These are phyloP conservation scores for Fulvia fulva DNA, from an alignment of 2,329 filamentous ascomycete species.

Conservation along the genomic window DNA sequence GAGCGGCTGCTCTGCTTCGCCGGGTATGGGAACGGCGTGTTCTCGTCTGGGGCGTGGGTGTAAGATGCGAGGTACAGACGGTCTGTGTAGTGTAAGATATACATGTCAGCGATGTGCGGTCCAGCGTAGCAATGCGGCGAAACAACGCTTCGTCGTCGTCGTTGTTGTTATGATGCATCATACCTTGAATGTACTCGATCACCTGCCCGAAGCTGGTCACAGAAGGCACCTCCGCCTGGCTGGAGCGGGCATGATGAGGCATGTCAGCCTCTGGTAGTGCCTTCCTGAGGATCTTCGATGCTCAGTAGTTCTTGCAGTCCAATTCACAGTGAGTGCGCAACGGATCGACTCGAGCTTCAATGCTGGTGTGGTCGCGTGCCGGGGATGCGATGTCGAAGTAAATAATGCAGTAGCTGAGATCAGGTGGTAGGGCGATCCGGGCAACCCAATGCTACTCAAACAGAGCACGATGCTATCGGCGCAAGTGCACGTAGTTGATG, in stretches of 20 bases:
- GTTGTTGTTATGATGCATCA: constrained; percentile 31
- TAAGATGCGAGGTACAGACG: constrained; percentile 94
- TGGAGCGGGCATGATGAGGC: constrained; percentile 29
- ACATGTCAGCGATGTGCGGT: constrained; percentile 26
- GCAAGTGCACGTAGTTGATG: constrained; percentile 3
- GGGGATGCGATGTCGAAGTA: neutral
- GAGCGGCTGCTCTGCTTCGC: constrained; percentile 52
- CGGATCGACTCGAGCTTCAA: neutral
- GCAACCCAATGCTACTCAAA: neutral
- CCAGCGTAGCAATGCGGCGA: neutral
- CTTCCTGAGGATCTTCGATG: neutral
- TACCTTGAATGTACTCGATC: constrained; percentile 95
- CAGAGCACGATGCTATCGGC: neutral
- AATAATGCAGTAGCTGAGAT: neutral
- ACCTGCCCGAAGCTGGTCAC: constrained; percentile 71
- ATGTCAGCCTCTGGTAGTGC: constrained; percentile 18
- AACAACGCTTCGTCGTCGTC: neutral
- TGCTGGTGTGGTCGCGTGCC: constrained; percentile 6
- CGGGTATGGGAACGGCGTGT: constrained; percentile 84
- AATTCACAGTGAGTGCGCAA: neutral
- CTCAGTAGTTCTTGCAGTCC: neutral
- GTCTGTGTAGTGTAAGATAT: constrained; percentile 55
- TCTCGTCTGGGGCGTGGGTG: constrained; percentile 70
- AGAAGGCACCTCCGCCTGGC: constrained; percentile 29
- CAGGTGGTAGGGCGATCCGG: neutral